Evolutionary conservation across 2,329 filamentous ascomycete species (phyloP), one percentile per base, ranked within the genome.

Genomic region (Penicillium polonicum): DNA sequence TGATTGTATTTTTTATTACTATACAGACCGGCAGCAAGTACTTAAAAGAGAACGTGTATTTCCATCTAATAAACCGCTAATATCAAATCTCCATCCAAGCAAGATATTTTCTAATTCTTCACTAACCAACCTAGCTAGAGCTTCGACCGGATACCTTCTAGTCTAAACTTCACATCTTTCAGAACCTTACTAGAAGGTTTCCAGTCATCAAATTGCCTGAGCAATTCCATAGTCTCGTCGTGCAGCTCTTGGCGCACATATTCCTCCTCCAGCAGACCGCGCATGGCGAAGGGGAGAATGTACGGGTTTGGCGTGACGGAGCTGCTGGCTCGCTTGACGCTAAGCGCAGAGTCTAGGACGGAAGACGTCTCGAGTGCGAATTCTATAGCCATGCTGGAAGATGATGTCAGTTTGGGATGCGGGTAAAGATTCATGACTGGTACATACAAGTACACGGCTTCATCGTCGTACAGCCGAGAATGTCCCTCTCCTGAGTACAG

Each of bases 151-250:
- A 99, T 90, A 3, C 89, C 93, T 77, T 97, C 94, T 21, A 99
- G 80, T 60, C 94, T 83, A 75, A 95, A 97, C 75, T 96, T 96
- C 46, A 99, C 92, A 75, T 99, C 94, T 77, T 94, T 96, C 57
- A 99, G 77, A 43, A 90, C 90, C 78, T 97, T 99, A 8, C 88
- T 96, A 0, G 81, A 83, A 0, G 94, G 94, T 70, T 89, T 92
- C 94, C 94, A 99, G 52, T 90, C 86, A 72, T 97, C 92, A 74
- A 97, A 99, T 73, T 96, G 87, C 59, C 80, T 81, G n/a, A 99
- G 79, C 50, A 99, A 75, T 69, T 91, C 85, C 59, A 85, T 84
- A 7, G 91, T 91, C 76, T 99, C 94, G 2, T 82, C 77, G 33
- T 85, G 85, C 19, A 96, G 77, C 70, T 95, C 89, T 23, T 85